Evolutionary conservation across 495 filamentous ascomycete species (phyloP), one percentile per base, ranked within the genome.

Genomic region (Elasticomyces elasticus): DNA sequence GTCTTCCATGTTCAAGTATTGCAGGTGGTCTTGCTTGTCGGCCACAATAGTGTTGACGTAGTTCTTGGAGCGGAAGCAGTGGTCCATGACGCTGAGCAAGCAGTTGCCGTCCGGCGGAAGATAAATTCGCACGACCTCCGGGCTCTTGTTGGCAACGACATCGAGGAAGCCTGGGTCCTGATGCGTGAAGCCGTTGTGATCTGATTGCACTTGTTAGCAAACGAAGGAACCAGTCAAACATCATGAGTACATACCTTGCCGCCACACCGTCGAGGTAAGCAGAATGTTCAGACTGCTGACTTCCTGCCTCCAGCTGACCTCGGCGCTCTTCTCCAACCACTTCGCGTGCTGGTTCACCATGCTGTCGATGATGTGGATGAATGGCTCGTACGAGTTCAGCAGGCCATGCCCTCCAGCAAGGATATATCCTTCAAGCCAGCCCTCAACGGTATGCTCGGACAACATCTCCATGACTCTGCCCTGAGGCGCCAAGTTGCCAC

Each of bases 331-430:
- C 61, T 87, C 84, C 45, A 87, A 73, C 84, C 83, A 86, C 65
- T 87, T 87, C 72, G 82, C 85, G 68, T 86, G 84, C 67, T 86
- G 83, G 65, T 85, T 85, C 47, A 87, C 83, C 83, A 86, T 87
- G 0, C 78, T 82, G 63, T 87, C 84, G 59, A 87, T 85, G 61
- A 87, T 77, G 60, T 87, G 84, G 55, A 86, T 82, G 64, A 86
- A 87, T 0, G 84, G 83, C 63, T 87, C 83, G 70, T 87, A 87
- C 68, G 78, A 81, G 71, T 87, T 87, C 30, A 87, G 73, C 38
- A 87, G 66, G 19, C 84, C 83, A 60, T 87, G 83, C 3, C 83
- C 74, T 13, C 84, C 84, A 37, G 75, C 81, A 5, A 86, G 79
- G 54, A 84, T 67, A 61, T 86, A 87, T 12, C 83, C 84, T 68